Evolutionary conservation across 352 stramenopile species (phyloP), one percentile per base, ranked within the genome.

Genomic region (Pythium apleroticum): DNA sequence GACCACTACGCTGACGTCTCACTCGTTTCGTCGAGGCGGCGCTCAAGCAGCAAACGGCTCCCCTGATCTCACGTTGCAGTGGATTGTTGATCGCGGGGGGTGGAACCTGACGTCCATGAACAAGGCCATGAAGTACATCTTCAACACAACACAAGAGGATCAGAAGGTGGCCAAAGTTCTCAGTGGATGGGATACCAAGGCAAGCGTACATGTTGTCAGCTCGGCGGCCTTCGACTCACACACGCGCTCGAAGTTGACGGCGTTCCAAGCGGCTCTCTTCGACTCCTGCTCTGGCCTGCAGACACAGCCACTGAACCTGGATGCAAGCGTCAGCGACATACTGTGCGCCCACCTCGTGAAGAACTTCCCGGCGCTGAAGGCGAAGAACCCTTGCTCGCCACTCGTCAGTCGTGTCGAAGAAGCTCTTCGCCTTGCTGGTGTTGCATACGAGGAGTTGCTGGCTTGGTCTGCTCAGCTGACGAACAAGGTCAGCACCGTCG

Each of bases 121-220:
- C 54, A 77, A 81, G 31, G 66, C 48, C 6, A 76, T 71, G 2
- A 8, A 52, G 7, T 76, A 77, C 50, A 57, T 79, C 5, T 74
- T 77, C 45, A 79, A 77, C 50, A 74, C 71, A 0, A 74, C 66
- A 1, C 60, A 68, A 20, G 69, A 75, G 30, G 61, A 73, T 31
- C 60, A 71, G 14, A 63, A 65, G n/a, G 63, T 79, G 17, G 33
- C 59, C 0, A 68, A 74, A 12, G 63, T 69, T 0, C 27, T 74
- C 3, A 79, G 62, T 14, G 72, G 72, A 0, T 69, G 66, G 60
- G 33, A 57, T 3, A 39, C 48, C 6, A 57, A 57, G 31, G 49
- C 22, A 0, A 4, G 14, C 1, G 49, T 65, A 11, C 46, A 20
- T 4, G 11, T 60, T 14, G 27, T 43, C 20, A 9, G 24, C 24